phyloP scores from a whole-genome alignment of 2,329 filamentous ascomycete species.

The Botrytis squamosa region DNA sequence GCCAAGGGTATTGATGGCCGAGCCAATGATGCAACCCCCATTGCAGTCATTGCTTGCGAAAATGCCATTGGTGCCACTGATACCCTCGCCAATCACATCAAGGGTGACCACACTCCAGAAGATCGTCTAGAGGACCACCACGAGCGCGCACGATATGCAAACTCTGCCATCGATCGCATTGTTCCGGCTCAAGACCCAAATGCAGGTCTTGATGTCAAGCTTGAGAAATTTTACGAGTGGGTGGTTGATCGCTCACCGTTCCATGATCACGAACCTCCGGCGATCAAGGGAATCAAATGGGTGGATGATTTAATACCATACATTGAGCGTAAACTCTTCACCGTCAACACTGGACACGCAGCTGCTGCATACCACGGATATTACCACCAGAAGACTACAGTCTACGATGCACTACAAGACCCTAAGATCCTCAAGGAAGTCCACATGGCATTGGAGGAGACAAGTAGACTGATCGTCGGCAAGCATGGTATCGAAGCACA shows the following conservation, averaged over 20 bases:
- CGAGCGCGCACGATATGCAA: conserved; percentile 83
- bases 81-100: conserved; percentile 79
- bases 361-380: conserved; percentile 95
- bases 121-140: conserved; percentile 67
- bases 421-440: conserved; percentile 77
- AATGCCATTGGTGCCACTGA: conserved; percentile 96
- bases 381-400: conserved; percentile 78
- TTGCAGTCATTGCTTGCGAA: conserved; percentile 95
- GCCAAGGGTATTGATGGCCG: conserved; percentile 88
- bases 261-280: conserved; percentile 64
- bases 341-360: conserved; percentile 97
- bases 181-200: conserved; percentile 84
- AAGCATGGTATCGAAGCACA: conserved; percentile 78
- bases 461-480: conserved; percentile 76
- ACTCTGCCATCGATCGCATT: conserved; percentile 97
- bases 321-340: conserved; percentile 99
- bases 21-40: conserved; percentile 59
- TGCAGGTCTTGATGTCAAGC: conserved; percentile 83
- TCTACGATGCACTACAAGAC: conserved; percentile 86
- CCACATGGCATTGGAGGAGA: conserved; percentile 77
- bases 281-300: conserved; percentile 88
- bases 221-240: conserved; percentile 99
- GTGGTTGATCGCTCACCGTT: conserved; percentile 90
- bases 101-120: conserved; percentile 67
- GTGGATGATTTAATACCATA: conserved; percentile 89